phyloP scores from a whole-genome alignment of 2,329 filamentous ascomycete species.

The Helicocarpus griseus region DNA sequence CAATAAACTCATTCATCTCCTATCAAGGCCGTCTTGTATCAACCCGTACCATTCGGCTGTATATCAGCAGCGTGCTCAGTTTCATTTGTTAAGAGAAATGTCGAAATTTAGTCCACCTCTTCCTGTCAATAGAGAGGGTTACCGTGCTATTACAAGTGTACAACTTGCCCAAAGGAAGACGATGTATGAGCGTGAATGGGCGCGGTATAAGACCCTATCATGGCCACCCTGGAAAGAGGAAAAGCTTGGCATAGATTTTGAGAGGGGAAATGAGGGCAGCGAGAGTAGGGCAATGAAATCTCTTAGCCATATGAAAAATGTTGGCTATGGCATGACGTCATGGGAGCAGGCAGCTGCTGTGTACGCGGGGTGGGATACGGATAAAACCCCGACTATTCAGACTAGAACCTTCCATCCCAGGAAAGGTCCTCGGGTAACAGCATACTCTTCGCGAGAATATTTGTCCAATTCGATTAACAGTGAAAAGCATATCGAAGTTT shows the following conservation, averaged over 20 bases:
- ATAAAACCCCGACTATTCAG: slow-evolving; percentile 54
- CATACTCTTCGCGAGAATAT: neutral
- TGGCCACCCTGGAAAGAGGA: slow-evolving; percentile 60
- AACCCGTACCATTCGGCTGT: slow-evolving; percentile 40
- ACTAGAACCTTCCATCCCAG: slow-evolving; percentile 37
- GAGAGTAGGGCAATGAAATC: slow-evolving; percentile 48
- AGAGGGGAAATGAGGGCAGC: slow-evolving; percentile 46
- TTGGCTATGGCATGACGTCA: slow-evolving; percentile 42
- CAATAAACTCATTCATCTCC: slow-evolving; percentile 40
- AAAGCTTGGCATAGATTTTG: slow-evolving; percentile 50
- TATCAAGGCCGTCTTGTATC: slow-evolving; percentile 40
- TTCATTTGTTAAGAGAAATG: slow-evolving; percentile 49
- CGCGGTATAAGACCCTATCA: slow-evolving; percentile 47
- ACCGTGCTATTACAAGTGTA: slow-evolving; percentile 45
- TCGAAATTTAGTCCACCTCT: slow-evolving; percentile 43
- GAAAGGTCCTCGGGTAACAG: neutral
- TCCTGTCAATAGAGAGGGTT: slow-evolving; percentile 48
- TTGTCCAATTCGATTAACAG: slow-evolving; percentile 4
- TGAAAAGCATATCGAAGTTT: slow-evolving; percentile 29
- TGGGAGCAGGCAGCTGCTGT: slow-evolving; percentile 48
- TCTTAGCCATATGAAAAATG: slow-evolving; percentile 48
- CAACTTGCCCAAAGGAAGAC: slow-evolving; percentile 52
- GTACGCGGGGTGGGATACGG: slow-evolving; percentile 53
- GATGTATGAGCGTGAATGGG: slow-evolving; percentile 46
- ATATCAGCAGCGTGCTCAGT: slow-evolving; percentile 48